Evolutionary conservation across 192 early-diverging fungal genomes (phyloP).

Genomic region (Linderina pennispora): DNA sequence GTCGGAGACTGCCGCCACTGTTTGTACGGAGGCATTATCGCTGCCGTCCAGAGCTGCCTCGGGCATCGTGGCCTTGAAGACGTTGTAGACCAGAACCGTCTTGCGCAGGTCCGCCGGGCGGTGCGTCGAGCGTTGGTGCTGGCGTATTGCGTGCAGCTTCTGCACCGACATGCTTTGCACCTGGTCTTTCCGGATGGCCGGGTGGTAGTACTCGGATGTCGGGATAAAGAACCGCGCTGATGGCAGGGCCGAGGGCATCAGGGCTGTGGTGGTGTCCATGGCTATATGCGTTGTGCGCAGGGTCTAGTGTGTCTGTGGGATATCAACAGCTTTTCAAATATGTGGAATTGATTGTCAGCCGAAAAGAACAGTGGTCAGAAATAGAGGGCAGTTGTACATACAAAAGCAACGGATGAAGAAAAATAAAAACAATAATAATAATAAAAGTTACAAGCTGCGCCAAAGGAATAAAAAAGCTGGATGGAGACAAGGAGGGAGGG

Average conservation of each 20-base stretch:
- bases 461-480: neutral
- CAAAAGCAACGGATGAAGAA: neutral
- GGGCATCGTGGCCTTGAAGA: conserved; percentile 20
- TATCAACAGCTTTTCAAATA: no score
- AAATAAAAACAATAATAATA: neutral
- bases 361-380: no score
- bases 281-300: no score
- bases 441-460: neutral
- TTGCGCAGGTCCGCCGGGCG: conserved; percentile 31
- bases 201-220: conserved; percentile 9
- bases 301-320: no score
- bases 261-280: no score
- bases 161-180: conserved; percentile 31
- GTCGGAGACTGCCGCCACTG: neutral
- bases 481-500: neutral
- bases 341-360: no score
- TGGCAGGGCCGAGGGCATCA: no score
- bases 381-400: conserved; percentile 6
- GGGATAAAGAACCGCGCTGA: neutral
- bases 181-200: conserved; percentile 16
- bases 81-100: conserved; percentile 43
- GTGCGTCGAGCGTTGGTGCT: conserved; percentile 19
- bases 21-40: neutral
- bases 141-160: conserved; percentile 34
- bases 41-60: neutral